Conservation (phyloP, 78 protist genomes). For the Cavenderia fasciculata region DNA sequence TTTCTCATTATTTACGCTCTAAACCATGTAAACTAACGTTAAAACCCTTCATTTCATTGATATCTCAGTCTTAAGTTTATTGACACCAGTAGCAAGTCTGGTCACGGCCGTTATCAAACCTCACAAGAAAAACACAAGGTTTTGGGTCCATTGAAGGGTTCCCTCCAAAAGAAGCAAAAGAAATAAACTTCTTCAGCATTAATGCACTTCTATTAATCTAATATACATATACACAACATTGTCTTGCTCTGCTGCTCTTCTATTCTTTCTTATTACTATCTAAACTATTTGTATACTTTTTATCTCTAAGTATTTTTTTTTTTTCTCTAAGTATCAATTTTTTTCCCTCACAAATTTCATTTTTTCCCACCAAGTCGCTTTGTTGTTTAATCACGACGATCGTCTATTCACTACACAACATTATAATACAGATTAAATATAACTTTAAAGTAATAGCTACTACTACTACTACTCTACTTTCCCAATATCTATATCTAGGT, state of each 20-base stretch:
- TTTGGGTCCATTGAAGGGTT: constrained; percentile 89
- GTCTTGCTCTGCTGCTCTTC: too few relatives aligned
- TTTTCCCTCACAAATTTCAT: too few relatives aligned
- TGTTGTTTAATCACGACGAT: neutral
- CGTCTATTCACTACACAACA: neutral
- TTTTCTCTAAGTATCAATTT: too few relatives aligned
- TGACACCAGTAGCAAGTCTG: constrained; percentile 99
- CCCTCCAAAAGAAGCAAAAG: constrained; percentile 24
- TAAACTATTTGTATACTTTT: too few relatives aligned
- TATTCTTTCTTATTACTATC: too few relatives aligned
- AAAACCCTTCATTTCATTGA: neutral
- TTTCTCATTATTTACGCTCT: neutral
- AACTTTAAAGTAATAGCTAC: neutral
- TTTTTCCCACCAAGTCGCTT: too few relatives aligned
- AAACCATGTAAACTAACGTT: neutral
- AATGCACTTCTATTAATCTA: too few relatives aligned
- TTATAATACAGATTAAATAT: neutral
- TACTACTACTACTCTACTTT: too few relatives aligned
- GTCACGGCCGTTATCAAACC: constrained; percentile 99
- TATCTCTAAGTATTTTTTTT: too few relatives aligned
- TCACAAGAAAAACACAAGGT: constrained; percentile 93
- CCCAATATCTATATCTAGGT: too few relatives aligned
- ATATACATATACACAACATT: too few relatives aligned
- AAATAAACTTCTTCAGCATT: too few relatives aligned
- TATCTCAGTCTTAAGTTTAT: constrained; percentile 97